Percentiles rank a stretch among this genome's conserved stretches.
phyloP scores from a whole-genome alignment of 2,329 filamentous ascomycete species.

The Pyricularia pennisetigena region DNA sequence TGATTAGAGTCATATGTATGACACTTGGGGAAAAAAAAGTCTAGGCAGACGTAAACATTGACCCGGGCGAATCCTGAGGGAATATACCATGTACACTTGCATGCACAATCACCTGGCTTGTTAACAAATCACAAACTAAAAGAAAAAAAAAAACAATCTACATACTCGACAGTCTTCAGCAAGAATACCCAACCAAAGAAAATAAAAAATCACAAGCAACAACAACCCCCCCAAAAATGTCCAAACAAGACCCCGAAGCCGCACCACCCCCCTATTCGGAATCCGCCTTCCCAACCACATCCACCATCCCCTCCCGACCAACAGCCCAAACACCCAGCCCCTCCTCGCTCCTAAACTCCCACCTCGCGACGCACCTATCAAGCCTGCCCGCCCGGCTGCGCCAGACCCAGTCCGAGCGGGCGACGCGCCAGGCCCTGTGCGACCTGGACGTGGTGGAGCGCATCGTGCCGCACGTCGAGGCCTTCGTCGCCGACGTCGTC shows the following conservation, averaged over 20 bases:
- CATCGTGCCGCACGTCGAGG: constrained; percentile 29
- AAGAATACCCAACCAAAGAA: too few relatives aligned
- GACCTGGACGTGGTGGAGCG: constrained; percentile 29
- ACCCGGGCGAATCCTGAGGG: background rate
- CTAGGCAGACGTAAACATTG: background rate
- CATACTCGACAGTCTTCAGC: too few relatives aligned
- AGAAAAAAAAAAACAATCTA: too few relatives aligned
- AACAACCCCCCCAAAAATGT: background rate
- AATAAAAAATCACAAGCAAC: background rate
- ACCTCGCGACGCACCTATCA: constrained; percentile 22
- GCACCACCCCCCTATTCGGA: constrained; percentile 4
- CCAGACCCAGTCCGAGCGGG: constrained; percentile 20
- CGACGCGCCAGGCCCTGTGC: constrained; percentile 21
- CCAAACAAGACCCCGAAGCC: background rate
- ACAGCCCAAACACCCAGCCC: background rate
- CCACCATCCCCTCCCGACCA: constrained; percentile 10
- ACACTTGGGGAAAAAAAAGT: background rate
- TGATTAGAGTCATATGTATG: background rate
- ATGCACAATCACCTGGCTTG: background rate
- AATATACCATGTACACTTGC: background rate
- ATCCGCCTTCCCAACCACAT: background rate
- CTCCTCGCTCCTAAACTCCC: constrained; percentile 10
- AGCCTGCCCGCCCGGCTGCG: constrained; percentile 27
- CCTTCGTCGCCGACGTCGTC: constrained; percentile 29
- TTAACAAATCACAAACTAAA: background rate